phyloP scores from a whole-genome alignment of 345 rosid genomes.

The Noccaea caerulescens region DNA sequence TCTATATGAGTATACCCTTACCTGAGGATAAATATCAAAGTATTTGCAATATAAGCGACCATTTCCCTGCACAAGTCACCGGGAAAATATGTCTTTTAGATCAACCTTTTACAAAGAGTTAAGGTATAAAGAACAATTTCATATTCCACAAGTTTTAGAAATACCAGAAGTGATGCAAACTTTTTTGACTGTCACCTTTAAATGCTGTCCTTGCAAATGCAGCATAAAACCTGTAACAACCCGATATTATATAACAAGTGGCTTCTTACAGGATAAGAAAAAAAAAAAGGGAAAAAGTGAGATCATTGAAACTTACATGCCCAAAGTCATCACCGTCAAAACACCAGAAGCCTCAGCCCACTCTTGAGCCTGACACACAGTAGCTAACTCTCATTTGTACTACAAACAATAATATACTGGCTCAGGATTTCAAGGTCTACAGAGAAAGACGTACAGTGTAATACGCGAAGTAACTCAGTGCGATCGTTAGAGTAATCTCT shows the following conservation, averaged over 20 bases:
- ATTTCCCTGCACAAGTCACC: conserved; percentile 72
- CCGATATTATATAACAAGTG: conserved; percentile 5
- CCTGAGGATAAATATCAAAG: conserved; percentile 93
- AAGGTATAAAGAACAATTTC: conserved; percentile 6
- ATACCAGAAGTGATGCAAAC: conserved; percentile 97
- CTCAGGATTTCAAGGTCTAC: conserved; percentile 26
- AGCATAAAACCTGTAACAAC: conserved; percentile 77
- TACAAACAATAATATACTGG: conserved; percentile 15
- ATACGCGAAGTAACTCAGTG: conserved; percentile 90
- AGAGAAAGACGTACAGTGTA: conserved; percentile 72
- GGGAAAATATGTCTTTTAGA: background rate
- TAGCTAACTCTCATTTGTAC: conserved; percentile 20
- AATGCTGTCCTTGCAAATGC: conserved; percentile 91
- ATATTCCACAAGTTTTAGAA: conserved; percentile 22
- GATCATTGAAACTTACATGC: conserved; percentile 70
- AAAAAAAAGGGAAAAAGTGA: background rate
- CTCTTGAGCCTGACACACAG: conserved; percentile 79
- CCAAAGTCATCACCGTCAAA: conserved; percentile 94
- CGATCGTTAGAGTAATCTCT: conserved; percentile 83
- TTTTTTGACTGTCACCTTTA: conserved; percentile 91
- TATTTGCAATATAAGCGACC: conserved; percentile 97
- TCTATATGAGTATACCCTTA: conserved; percentile 42
- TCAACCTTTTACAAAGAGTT: conserved; percentile 9
- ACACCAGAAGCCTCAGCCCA: conserved; percentile 89
- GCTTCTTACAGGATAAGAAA: conserved; percentile 24